These are phyloP conservation scores for Amyloporia xantha DNA, from an alignment of 768 basidiomycete species.

Conservation along the genomic window DNA sequence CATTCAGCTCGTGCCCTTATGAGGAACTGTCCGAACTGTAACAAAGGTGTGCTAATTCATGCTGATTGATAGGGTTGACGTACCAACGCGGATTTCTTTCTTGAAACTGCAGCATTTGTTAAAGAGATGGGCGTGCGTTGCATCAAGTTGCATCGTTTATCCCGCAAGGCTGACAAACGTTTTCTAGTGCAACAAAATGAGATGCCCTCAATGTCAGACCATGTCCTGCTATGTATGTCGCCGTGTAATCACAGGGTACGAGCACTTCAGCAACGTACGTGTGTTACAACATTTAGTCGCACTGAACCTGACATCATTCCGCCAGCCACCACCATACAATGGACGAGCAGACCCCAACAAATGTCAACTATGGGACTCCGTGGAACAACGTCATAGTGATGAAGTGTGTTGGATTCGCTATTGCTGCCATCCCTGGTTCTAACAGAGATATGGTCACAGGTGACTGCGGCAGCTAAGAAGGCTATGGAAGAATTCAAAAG, in stretches of 20 bases:
- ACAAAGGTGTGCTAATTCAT: constrained; percentile 61
- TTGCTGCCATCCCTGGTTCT: background rate
- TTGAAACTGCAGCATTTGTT: constrained; percentile 52
- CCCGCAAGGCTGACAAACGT: too few species aligned
- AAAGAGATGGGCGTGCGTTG: constrained; percentile 67
- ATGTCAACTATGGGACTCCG: constrained; percentile 63
- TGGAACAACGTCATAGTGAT: constrained; percentile 56
- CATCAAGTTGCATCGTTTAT: too few species aligned
- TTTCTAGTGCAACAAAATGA: constrained; percentile 87
- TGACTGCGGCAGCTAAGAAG: constrained; percentile 57
- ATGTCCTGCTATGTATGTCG: constrained; percentile 85
- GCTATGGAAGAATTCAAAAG: constrained; percentile 58
- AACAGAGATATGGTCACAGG: constrained; percentile 33
- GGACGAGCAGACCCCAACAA: constrained; percentile 30
- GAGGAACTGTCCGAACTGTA: constrained; percentile 83
- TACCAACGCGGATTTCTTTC: too few species aligned
- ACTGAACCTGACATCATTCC: background rate
- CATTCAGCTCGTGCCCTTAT: constrained; percentile 67
- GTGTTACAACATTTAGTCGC: background rate
- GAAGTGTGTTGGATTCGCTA: constrained; percentile 39
- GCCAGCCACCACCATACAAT: constrained; percentile 20
- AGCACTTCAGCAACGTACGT: constrained; percentile 60
- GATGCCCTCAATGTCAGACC: constrained; percentile 63
- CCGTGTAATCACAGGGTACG: constrained; percentile 63
- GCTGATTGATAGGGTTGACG: too few species aligned